Evolutionary conservation across 140 eudicot genomes (phyloP).

Genomic region (Stevia rebaudiana): DNA sequence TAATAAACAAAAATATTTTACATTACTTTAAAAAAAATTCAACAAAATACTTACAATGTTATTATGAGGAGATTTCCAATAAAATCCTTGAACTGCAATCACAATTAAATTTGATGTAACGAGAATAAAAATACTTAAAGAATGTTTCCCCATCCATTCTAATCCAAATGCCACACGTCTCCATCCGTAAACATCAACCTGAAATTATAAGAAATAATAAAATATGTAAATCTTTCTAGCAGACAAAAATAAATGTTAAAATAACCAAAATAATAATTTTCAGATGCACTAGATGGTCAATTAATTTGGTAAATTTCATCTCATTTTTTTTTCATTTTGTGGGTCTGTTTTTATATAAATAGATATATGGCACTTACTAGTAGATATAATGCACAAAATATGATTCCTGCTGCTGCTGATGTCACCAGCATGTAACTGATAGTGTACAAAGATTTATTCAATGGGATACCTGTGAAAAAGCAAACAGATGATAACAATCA

Average conservation of each 20-base stretch:
- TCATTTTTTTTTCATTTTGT: neutral
- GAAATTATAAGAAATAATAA: slow-evolving; percentile 7
- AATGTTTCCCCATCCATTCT: slow-evolving; percentile 84
- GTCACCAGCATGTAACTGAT: slow-evolving; percentile 68
- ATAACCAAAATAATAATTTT: neutral
- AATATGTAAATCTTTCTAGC: neutral
- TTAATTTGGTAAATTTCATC: neutral
- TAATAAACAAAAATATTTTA: neutral
- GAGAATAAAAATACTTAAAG: slow-evolving; percentile 57
- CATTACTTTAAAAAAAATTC: neutral
- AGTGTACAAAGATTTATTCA: slow-evolving; percentile 68
- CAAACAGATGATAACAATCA: neutral
- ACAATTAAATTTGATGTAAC: slow-evolving; percentile 63
- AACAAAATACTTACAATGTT: slow-evolving; percentile 51
- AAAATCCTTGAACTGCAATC: slow-evolving; percentile 64
- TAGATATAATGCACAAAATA: slow-evolving; percentile 53
- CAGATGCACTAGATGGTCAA: neutral
- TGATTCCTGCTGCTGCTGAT: slow-evolving; percentile 67
- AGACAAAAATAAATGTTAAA: neutral
- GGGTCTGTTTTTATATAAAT: neutral
- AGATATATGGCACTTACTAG: slow-evolving; percentile 36
- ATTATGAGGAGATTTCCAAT: slow-evolving; percentile 52
- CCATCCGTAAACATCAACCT: slow-evolving; percentile 73
- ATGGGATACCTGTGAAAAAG: slow-evolving; percentile 55
- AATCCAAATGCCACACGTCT: slow-evolving; percentile 41